Evolutionary conservation across 352 stramenopile genomes (phyloP), one percentile per base, ranked within the genome.

Genomic region (Globisporangium yorkense): DNA sequence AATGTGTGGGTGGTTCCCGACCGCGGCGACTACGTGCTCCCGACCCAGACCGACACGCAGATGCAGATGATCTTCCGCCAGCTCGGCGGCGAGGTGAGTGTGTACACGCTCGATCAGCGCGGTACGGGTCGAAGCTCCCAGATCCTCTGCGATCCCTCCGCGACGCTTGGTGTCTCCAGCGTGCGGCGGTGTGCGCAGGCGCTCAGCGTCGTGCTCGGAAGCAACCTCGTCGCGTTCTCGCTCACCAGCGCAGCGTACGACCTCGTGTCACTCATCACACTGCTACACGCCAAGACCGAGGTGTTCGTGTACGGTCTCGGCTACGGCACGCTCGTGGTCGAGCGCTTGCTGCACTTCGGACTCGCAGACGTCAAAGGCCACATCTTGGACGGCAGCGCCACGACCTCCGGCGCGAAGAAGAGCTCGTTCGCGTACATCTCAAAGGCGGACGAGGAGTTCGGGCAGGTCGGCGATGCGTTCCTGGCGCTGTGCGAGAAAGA

Each of bases 261-360:
- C 56, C 45, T 91, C 29, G 78, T 83, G 47, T 62, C 64, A 24
- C 56, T 88, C 27, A 77, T 91, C 51, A 77, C 71, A 6, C 44
- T 80, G 18, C 46, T 68, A 21, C 74, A 81, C 29, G 55, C 67
- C 9, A 62, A 66, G 8, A 72, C 72, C n/a, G 57, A 70, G 41
- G 71, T 80, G 47, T 71, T 80, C 39, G 60, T 91, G 0, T 93
- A 93, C 65, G 79, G 79, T 0, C 57, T 91, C 7, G 81, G 81
- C 15, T 86, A 87, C 46, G 83, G 80, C n/a, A 84, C 83, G 29
- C 71, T 77, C 33, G 57, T 88, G 18, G 72, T 82, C 9, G 76
- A 91, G 63, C 65, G 82, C 3, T 54, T 85, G n/a, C 72, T 89
- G 66, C 76, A 87, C 55, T 76, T 83, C 3, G 60, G 54, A 12